Base-by-base conservation (phyloP, 371 early-diverging fungal genomes). In the Saksenaea vasiformis region DNA sequence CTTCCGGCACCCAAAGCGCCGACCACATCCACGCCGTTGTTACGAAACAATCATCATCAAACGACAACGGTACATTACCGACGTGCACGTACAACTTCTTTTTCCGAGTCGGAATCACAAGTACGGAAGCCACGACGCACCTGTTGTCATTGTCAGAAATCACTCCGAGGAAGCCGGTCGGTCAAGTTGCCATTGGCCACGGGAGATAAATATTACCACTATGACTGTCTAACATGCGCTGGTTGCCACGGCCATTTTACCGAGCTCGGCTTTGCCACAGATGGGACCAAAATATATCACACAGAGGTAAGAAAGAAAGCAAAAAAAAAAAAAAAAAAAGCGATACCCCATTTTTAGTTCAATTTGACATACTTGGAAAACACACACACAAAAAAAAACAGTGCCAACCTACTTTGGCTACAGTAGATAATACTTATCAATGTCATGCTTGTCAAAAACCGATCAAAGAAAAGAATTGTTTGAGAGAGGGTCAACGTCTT, bases 201-300 rank as follows among this genome's bases (percentile, higher is more conserved):
- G 7, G 69, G 73, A 13, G 71, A 73, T 54, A 75, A 72, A 71
- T 76, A 53, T 53, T 47, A 47, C 11, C 92, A 91, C 64, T 85
- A 85, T 15, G 73, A 81, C 11, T 91, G 92, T 66, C 86, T 91
- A 56, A 75, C 84, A 0, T 91, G 92, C 53, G 76, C 86, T n/a
- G 87, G 84, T 27, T 91, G 92, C 65, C 74, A 75, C 19, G 77
- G 77, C 38, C 78, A 82, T 26, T 90, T 91, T 59, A 87, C 87
- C 17, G 85, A 89, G 55, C 84, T 85, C 5, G 74, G 81, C 61
- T 84, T 81, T 61, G 78, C 79, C 19, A 70, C 80, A 1, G 79
- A 83, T 47, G 71, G 76, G 55, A 74, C 76, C 0, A 61, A 70
- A 7, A 76, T 84, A 15, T 85, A 83, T 56, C 87, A 87, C 60